Evolutionary conservation across 208 protist genomes (phyloP).

Genomic region (Leishmania major): DNA sequence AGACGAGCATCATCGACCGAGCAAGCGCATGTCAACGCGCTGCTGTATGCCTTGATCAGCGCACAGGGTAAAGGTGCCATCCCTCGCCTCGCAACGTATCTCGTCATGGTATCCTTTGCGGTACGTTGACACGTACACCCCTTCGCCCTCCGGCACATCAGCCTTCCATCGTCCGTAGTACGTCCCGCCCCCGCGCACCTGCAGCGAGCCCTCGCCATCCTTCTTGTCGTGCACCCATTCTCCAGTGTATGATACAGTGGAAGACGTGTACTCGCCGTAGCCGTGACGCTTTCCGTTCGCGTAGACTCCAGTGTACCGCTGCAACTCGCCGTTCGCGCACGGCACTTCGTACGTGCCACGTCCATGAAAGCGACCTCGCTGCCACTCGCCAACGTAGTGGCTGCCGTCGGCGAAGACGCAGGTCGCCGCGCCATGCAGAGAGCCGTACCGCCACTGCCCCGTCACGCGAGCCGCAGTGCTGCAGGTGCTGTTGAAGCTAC

Average conservation of each 20-base stretch:
- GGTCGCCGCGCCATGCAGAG: slow-evolving; percentile 58
- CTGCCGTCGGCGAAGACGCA: slow-evolving; percentile 75
- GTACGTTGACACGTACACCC: slow-evolving; percentile 26
- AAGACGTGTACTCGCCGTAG: slow-evolving; percentile 56
- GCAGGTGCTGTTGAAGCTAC: slow-evolving; percentile 62
- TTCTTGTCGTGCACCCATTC: slow-evolving; percentile 75
- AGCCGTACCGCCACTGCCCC: slow-evolving; percentile 78
- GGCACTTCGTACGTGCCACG: slow-evolving; percentile 45
- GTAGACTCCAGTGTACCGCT: slow-evolving; percentile 71
- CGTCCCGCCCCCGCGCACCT: slow-evolving; percentile 30
- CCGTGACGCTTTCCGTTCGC: slow-evolving; percentile 66
- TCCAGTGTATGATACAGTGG: slow-evolving; percentile 68
- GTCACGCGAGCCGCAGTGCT: slow-evolving; percentile 51
- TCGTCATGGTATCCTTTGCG: slow-evolving; percentile 11
- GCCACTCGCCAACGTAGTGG: slow-evolving; percentile 75
- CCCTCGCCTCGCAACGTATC: slow-evolving; percentile 23
- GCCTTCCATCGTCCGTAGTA: slow-evolving; percentile 60
- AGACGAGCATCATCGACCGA: slow-evolving; percentile 9
- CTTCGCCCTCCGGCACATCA: slow-evolving; percentile 66
- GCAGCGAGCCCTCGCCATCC: slow-evolving; percentile 67
- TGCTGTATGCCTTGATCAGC: slow-evolving; percentile 15
- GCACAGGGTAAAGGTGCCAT: slow-evolving; percentile 25
- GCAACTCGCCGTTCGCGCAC: slow-evolving; percentile 18
- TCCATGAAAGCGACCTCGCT: slow-evolving; percentile 65
- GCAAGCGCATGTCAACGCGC: slow-evolving; percentile 24